phyloP scores from a whole-genome alignment of 768 basidiomycete genomes.

The Leccinum pellstonianum region DNA sequence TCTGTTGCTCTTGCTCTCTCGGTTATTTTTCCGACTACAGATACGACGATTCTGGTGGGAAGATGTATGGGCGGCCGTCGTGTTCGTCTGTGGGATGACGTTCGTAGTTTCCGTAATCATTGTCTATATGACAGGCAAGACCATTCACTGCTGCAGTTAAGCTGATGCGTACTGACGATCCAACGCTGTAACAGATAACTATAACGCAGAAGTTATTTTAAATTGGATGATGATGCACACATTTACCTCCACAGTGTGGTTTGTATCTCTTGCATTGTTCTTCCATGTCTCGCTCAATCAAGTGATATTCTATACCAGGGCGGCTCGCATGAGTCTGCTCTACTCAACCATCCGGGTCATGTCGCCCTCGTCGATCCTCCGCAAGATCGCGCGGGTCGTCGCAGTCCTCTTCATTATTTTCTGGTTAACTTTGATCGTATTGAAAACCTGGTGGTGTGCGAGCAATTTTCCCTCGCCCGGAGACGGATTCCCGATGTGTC shows the following conservation, averaged over 20 bases:
- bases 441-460: conserved; percentile 1
- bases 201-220: no score
- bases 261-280: not conserved
- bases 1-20: conserved; percentile 13
- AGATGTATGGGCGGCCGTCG: conserved; percentile 19
- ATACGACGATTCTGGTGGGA: conserved; percentile 28
- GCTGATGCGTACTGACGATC: not conserved
- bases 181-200: not conserved
- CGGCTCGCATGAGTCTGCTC: not conserved
- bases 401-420: not conserved
- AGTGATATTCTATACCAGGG: not conserved
- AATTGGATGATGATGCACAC: not conserved
- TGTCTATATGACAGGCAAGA: not conserved
- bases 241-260: not conserved
- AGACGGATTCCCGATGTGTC: not conserved
- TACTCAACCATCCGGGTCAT: not conserved
- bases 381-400: not conserved
- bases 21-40: conserved; percentile 13
- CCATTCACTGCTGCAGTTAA: not conserved
- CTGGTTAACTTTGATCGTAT: not conserved
- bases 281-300: not conserved
- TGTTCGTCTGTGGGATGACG: not conserved
- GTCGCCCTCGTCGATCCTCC: not conserved
- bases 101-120: not conserved
- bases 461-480: not conserved